Evolutionary conservation across 768 basidiomycete genomes (phyloP), one percentile per base, ranked within the genome.

Genomic region (Tricholoma hemisulphureum): DNA sequence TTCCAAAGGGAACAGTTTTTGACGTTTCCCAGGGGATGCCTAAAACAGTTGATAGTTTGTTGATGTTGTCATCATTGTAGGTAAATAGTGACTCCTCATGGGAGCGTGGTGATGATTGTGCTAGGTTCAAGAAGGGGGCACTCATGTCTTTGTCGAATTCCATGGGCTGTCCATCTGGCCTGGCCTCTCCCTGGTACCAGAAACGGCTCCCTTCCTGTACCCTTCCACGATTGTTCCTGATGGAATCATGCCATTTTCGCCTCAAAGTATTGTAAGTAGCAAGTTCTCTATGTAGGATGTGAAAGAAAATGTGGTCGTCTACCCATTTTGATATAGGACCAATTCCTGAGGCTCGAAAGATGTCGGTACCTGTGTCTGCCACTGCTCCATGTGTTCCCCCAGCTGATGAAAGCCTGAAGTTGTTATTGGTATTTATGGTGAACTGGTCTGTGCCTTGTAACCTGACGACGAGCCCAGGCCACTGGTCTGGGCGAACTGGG

Each of bases 21-120:
- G n/a, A n/a, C n/a, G n/a, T n/a, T n/a, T n/a, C n/a, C n/a, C n/a
- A n/a, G n/a, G n/a, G n/a, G n/a, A n/a, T n/a, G n/a, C n/a, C n/a
- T n/a, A n/a, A n/a, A n/a, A 6, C 31, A 10, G 11, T 37, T 0
- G 73, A 72, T 0, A 76, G 53, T 3, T 4, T 7, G 55, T 77
- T 62, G 10, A 77, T 72, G 54, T 77, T 73, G 1, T 26, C 57
- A 6, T 71, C 41, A 34, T 49, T 37, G 34, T 69, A 23, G 10
- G 10, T 31, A 31, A 31, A 31, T 10, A 31, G 31, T 10, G 10
- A 6, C 5, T 48, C n/a, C 5, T 48, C n/a, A 26, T 11, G 26
- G 16, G 11, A 23, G 5, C 26, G 45, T 4, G 4, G 11, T 5
- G 4, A 2, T 11, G 4, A 4, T 3, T 21, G 45, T 5, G 45